Evolutionary conservation across 345 rosid species (phyloP).

Genomic region (Salix purpurea): DNA sequence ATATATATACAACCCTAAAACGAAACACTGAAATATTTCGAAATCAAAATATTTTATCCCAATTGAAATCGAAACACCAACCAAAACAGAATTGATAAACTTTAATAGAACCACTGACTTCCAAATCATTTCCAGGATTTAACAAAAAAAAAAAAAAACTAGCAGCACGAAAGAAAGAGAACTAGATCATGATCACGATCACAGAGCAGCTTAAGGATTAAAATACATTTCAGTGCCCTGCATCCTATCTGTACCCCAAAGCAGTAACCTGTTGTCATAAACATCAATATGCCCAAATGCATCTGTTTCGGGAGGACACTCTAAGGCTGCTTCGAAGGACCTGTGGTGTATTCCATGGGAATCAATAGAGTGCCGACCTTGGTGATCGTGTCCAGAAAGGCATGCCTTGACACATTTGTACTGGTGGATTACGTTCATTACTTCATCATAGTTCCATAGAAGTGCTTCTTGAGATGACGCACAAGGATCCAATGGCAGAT

Average conservation of each 20-base stretch:
- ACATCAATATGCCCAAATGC: slow-evolving; percentile 77
- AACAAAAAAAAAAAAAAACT: neutral
- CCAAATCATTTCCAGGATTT: neutral
- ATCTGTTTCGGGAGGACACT: slow-evolving; percentile 80
- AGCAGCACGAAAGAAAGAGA: too few species aligned
- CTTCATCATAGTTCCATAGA: slow-evolving; percentile 83
- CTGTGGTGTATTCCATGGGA: slow-evolving; percentile 77
- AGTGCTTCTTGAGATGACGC: slow-evolving; percentile 51
- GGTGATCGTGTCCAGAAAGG: slow-evolving; percentile 82
- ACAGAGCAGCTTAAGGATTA: slow-evolving; percentile 2
- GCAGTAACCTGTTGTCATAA: slow-evolving; percentile 57
- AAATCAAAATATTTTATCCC: fast-evolving
- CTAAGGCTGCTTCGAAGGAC: slow-evolving; percentile 81
- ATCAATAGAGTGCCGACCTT: slow-evolving; percentile 75
- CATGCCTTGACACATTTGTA: slow-evolving; percentile 73
- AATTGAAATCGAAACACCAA: too few species aligned
- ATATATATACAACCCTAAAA: too few species aligned
- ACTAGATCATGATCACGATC: too few species aligned
- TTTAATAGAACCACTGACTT: slow-evolving; percentile 4
- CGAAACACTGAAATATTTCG: fast-evolving
- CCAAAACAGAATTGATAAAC: too few species aligned
- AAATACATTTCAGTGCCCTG: slow-evolving; percentile 45
- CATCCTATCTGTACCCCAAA: slow-evolving; percentile 60
- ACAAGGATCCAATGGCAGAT: slow-evolving; percentile 71
- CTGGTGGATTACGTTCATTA: slow-evolving; percentile 64